Percentiles rank a stretch among this genome's conserved stretches.
These are phyloP conservation scores for Trichoderma lentiforme DNA, from an alignment of 2,329 filamentous ascomycete species.

Conservation along the genomic window DNA sequence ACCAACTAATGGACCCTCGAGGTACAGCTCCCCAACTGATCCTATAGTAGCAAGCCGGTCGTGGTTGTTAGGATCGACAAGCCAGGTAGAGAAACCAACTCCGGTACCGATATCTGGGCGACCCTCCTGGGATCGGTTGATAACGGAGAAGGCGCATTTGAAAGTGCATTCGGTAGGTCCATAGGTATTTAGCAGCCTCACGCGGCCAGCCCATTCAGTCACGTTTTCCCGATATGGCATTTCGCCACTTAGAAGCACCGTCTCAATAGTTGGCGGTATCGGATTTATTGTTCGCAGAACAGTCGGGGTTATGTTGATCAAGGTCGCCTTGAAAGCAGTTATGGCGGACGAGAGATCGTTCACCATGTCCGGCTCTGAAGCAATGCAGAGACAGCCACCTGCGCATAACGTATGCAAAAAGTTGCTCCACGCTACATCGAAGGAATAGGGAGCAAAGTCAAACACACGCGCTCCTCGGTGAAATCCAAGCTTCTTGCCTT, in stretches of 20 bases:
- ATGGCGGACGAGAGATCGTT: background rate
- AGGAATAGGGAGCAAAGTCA: slow-evolving; percentile 26
- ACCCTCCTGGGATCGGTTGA: background rate
- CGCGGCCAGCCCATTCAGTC: background rate
- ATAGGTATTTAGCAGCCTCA: slow-evolving; percentile 13
- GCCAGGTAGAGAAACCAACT: slow-evolving; percentile 16
- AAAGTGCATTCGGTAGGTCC: slow-evolving; percentile 13
- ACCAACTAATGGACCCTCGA: slow-evolving; percentile 21
- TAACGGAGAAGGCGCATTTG: background rate
- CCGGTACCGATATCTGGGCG: background rate
- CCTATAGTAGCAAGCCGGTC: slow-evolving; percentile 17
- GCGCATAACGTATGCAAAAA: slow-evolving; percentile 21
- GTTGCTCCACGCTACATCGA: slow-evolving; percentile 24
- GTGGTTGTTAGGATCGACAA: slow-evolving; percentile 13
- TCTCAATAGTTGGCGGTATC: background rate
- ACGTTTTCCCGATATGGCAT: slow-evolving; percentile 5
- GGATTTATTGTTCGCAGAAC: background rate
- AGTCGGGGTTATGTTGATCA: slow-evolving; percentile 9
- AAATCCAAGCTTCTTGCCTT: slow-evolving; percentile 21
- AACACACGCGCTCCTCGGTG: slow-evolving; percentile 20
- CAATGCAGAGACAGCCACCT: slow-evolving; percentile 24
- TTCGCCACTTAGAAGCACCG: slow-evolving; percentile 1
- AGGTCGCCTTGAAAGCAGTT: background rate
- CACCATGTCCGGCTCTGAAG: slow-evolving; percentile 15
- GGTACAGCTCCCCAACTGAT: slow-evolving; percentile 18